Base-by-base conservation (phyloP, 2,329 filamentous ascomycete species). In the Pseudogymnoascus sp. region DNA sequence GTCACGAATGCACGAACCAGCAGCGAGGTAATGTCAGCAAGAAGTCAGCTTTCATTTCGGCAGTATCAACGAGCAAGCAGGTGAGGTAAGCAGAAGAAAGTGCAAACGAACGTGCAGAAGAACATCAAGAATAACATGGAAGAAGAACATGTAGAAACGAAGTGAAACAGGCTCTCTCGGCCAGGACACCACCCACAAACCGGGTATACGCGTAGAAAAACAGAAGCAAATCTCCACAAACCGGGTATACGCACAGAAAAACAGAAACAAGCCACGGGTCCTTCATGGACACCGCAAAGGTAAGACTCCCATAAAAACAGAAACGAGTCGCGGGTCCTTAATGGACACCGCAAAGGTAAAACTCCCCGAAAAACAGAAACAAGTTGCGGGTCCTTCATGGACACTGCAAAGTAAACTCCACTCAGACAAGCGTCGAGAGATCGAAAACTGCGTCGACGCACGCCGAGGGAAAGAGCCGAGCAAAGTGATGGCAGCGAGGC, bases 21-120 rank as follows among this genome's bases (percentile, higher is more conserved):
- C 14, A 11, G 14, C 46, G 16, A 31, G 46, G 25, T 12, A 56
- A 28, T 56, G 34, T 56, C 9, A 18, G 25, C 12, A 18, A 18
- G 46, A 18, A 56, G 46, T 56, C 46, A 56, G 25, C 46, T 56
- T 56, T 56, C 46, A 56, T 56, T 53, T 18, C 46, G 23, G 46
- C 6, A 31, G 31, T 56, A 49, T 28, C 18, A 18, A 18, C 18
- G 18, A 18, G 18, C 18, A 18, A 18, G 18, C 18, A 18, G 18
- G 18, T 18, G 18, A 18, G 18, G 46, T 16, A 53, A 34, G 4
- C 46, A 28, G 25, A 28, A 49, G 43, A 25, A 49, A 23, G 28
- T 49, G 23, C 43, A 49, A 23, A 49, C 21, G 21, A 23, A 23
- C 21, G 21, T 23, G 21, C 21, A 23, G 25, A 28, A 6, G 25